phyloP scores from a whole-genome alignment of 2,329 filamentous ascomycete genomes.

The Sclerotinia glacialis region DNA sequence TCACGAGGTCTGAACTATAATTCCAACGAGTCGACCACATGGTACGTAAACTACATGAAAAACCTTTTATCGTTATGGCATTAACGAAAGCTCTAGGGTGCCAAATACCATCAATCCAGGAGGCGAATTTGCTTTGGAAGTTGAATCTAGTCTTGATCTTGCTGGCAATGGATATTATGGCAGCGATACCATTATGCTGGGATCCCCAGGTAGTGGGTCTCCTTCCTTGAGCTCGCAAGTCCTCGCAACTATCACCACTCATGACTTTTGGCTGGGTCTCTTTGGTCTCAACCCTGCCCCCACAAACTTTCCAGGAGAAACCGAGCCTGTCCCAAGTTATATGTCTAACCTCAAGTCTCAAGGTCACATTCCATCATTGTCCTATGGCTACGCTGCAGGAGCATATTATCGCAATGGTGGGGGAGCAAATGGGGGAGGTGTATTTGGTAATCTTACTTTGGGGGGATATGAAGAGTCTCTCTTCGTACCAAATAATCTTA shows the following conservation, averaged over 20 bases:
- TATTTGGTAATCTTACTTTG: slow-evolving; percentile 32
- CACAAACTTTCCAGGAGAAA: slow-evolving; percentile 28
- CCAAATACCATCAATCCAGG: slow-evolving; percentile 25
- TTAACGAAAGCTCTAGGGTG: slow-evolving; percentile 23
- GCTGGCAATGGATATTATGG: slow-evolving; percentile 30
- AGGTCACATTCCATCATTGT: slow-evolving; percentile 43
- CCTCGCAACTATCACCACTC: slow-evolving; percentile 38
- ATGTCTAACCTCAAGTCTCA: slow-evolving; percentile 42
- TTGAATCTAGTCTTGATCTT: slow-evolving; percentile 27
- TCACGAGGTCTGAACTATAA: slow-evolving; percentile 42
- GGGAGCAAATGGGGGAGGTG: slow-evolving; percentile 19
- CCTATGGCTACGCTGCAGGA: slow-evolving; percentile 46
- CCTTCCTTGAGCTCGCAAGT: slow-evolving; percentile 31
- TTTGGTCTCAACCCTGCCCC: slow-evolving; percentile 32
- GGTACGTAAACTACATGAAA: slow-evolving; percentile 29
- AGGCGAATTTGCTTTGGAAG: slow-evolving; percentile 28
- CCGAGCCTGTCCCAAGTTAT: slow-evolving; percentile 37
- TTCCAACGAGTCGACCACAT: slow-evolving; percentile 41
- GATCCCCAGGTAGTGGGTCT: slow-evolving; percentile 21
- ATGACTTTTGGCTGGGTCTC: slow-evolving; percentile 33
- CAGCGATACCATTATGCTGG: slow-evolving; percentile 30
- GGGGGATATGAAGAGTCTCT: slow-evolving; percentile 44
- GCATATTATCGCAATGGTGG: slow-evolving; percentile 41
- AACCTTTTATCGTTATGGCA: background rate
- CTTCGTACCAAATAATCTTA: slow-evolving; percentile 42